A percentile compares a stretch with the other conserved stretches of the same genome.
phyloP scores from a whole-genome alignment of 306 rosid species.

The Medicago arabica region DNA sequence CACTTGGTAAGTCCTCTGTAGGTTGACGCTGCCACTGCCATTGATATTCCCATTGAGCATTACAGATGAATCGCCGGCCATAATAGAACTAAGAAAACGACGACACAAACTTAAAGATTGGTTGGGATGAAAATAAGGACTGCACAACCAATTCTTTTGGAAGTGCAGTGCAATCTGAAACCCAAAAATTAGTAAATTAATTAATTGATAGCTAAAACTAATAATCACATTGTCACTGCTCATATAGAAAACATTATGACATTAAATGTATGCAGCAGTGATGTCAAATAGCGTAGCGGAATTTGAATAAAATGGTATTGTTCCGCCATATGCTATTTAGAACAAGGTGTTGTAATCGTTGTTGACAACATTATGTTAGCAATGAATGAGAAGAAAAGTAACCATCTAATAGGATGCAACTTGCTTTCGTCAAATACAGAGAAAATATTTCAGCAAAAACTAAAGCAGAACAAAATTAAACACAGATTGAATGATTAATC shows the following conservation, averaged over 20 bases:
- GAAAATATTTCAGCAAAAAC: background rate
- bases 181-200: background rate
- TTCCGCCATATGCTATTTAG: too few species aligned
- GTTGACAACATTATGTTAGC: too few species aligned
- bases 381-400: too few species aligned
- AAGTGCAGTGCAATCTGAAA: slow-evolving; percentile 60
- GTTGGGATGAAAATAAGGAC: slow-evolving; percentile 39
- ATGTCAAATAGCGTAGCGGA: too few species aligned
- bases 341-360: too few species aligned
- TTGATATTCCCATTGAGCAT: slow-evolving; percentile 50
- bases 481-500: background rate
- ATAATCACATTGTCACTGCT: too few species aligned
- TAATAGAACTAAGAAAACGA: slow-evolving; percentile 45
- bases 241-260: too few species aligned
- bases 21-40: slow-evolving; percentile 52
- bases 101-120: slow-evolving; percentile 35
- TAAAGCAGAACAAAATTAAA: background rate
- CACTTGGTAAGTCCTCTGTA: slow-evolving; percentile 83
- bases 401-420: too few species aligned
- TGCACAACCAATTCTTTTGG: slow-evolving; percentile 55
- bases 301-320: too few species aligned
- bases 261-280: too few species aligned
- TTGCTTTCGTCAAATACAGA: too few species aligned
- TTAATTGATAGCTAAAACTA: too few species aligned
- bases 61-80: slow-evolving; percentile 65